Conservation (phyloP, 2,329 filamentous ascomycete species). For the Paracorniculantispora psalliotae region DNA sequence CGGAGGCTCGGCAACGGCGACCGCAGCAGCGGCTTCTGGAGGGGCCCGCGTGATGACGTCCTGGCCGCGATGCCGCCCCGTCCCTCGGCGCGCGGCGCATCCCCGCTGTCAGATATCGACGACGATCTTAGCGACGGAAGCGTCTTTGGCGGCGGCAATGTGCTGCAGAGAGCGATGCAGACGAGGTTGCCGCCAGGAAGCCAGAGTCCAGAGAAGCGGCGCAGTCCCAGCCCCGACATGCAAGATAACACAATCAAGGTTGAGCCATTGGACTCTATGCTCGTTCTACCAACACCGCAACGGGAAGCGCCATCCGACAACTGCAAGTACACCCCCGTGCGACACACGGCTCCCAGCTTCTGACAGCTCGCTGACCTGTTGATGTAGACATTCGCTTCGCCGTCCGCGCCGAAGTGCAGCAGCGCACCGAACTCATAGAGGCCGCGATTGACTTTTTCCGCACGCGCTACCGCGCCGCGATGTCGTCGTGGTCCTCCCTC, state of each 20-base stretch:
- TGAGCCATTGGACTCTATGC: conserved; percentile 25
- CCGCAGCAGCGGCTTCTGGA: conserved; percentile 57
- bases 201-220: conserved; percentile 49
- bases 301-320: conserved; percentile 38
- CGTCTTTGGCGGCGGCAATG: conserved; percentile 7
- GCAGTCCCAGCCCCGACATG: conserved; percentile 37
- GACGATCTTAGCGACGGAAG: conserved; percentile 28
- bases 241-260: conserved; percentile 36
- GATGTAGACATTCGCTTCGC: conserved; percentile 77
- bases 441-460: conserved; percentile 61
- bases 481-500: conserved; percentile 64
- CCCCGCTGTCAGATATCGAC: neutral
- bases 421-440: conserved; percentile 80
- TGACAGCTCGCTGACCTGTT: neutral
- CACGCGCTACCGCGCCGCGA: conserved; percentile 54
- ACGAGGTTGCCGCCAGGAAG: conserved; percentile 53
- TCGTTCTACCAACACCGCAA: conserved; percentile 17
- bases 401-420: conserved; percentile 80
- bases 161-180: conserved; percentile 48
- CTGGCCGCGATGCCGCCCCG: conserved; percentile 40
- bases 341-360: neutral
- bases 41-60: conserved; percentile 44
- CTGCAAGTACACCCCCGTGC: conserved; percentile 36
- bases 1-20: conserved; percentile 56
- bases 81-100: conserved; percentile 13